Evolutionary conservation across 1,284 basidiomycete species (phyloP), one percentile per base, ranked within the genome.

Genomic region (Microbotryum violaceum): DNA sequence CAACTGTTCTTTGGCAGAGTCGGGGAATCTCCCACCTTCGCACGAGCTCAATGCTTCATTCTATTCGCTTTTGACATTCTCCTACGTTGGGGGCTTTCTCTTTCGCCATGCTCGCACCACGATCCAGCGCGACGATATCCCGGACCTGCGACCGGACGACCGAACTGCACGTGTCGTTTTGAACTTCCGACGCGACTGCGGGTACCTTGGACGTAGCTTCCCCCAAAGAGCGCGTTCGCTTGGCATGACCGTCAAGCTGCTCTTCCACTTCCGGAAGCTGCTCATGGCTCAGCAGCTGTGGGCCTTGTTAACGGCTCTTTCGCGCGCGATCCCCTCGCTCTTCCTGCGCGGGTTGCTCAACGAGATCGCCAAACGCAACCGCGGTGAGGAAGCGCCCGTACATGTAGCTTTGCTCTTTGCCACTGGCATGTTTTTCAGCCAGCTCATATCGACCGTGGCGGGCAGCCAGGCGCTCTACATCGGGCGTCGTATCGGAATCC

Each of bases 321-420:
- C 79, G n/a, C 71, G 75, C 56, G 78, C 79, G 53, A 71, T 79
- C 9, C 78, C 80, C 2, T 77, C 81, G 0, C 71, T 77, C 37
- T 79, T 79, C 62, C 73, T 82, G 16, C 77, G 78, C 45, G 74
- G 77, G 7, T 72, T 82, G 18, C 75, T 82, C 6, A 69, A 76
- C 54, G 80, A 75, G 70, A 77, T 82, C 49, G 71, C 69, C 37
- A 68, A 75, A 8, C 72, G 74, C 1, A 68, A 72, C 5, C 66
- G 70, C 0, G 70, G 71, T 6, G 69, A 70, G 18, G 60, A 66
- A 46, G 71, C 73, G 49, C 79, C 79, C 0, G 62, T 71, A 0
- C 80, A 82, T 63, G 77, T 81, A 54, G 79, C 79, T 5, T 70
- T 79, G 0, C 73, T 81, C 2, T 82, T 80, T 64, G 77, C 80